phyloP scores from a whole-genome alignment of 345 rosid genomes.

The Gossypium anomalum region DNA sequence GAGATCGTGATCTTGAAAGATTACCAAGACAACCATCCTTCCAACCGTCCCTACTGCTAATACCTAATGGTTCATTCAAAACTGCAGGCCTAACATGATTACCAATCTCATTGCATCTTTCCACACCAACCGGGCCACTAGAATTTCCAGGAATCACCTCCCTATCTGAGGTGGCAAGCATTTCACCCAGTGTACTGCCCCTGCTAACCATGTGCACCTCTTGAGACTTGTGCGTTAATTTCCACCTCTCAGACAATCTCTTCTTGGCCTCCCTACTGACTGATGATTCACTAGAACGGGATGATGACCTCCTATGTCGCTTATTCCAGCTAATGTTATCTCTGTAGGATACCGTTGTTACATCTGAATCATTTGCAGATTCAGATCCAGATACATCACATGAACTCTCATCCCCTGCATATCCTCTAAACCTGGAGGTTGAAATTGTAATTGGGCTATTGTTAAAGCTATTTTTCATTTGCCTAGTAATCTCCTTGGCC shows the following conservation, averaged over 20 bases:
- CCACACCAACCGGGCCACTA: constrained; percentile 29
- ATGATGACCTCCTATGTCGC: constrained; percentile 37
- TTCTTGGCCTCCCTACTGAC: constrained; percentile 82
- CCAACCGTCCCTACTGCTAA: constrained; percentile 98
- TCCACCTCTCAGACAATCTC: constrained; percentile 98
- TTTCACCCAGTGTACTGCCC: constrained; percentile 82
- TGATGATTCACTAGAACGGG: constrained; percentile 58
- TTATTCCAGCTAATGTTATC: constrained; percentile 38
- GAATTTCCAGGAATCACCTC: constrained; percentile 43
- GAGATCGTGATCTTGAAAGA: constrained; percentile 69
- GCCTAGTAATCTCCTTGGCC: constrained; percentile 58
- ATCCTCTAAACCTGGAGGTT: constrained; percentile 53
- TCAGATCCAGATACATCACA: constrained; percentile 60
- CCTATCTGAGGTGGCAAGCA: constrained; percentile 75
- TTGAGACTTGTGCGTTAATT: constrained; percentile 57
- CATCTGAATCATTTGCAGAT: constrained; percentile 67
- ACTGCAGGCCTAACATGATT: constrained; percentile 24
- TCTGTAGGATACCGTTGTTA: constrained; percentile 37
- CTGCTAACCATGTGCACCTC: constrained; percentile 50
- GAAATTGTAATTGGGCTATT: constrained; percentile 40
- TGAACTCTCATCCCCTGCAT: constrained; percentile 83
- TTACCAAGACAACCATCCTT: constrained; percentile 50
- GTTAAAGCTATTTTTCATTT: constrained; percentile 47
- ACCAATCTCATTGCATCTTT: constrained; percentile 30
- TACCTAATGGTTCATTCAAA: constrained; percentile 68